Evolutionary conservation across 768 basidiomycete genomes (phyloP).

Genomic region (Boletus edulis): DNA sequence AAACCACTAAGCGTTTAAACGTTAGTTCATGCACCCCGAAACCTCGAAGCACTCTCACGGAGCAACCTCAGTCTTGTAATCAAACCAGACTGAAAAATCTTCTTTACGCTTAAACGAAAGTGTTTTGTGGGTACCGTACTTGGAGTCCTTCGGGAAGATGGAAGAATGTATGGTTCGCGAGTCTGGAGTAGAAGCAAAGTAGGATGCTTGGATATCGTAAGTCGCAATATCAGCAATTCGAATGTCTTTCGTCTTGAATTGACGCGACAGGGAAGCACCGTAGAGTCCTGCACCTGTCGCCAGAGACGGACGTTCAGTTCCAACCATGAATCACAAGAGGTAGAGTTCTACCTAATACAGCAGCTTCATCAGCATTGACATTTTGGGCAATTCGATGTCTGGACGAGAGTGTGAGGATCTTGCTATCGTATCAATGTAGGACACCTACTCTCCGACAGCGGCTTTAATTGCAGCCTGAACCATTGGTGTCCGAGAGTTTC

Average conservation of each 20-base stretch:
- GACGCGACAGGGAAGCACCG: constrained; percentile 82
- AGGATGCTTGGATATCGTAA: constrained; percentile 79
- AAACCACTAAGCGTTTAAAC: constrained; percentile 48
- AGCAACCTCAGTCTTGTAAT: constrained; percentile 65
- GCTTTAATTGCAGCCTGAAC: constrained; percentile 78
- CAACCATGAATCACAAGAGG: not conserved
- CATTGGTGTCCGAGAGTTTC: constrained; percentile 87
- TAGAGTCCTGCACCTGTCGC: constrained; percentile 75
- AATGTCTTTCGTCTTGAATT: constrained; percentile 95
- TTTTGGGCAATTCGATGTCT: constrained; percentile 88
- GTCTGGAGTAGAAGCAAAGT: constrained; percentile 57
- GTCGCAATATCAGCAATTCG: constrained; percentile 71
- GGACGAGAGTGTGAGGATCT: not conserved
- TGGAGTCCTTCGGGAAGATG: constrained; percentile 77
- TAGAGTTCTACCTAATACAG: constrained; percentile 64
- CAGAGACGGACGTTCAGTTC: constrained; percentile 1
- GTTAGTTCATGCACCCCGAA: constrained; percentile 1
- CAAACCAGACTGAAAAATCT: constrained; percentile 76
- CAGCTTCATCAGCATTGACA: constrained; percentile 96
- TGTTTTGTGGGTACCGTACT: constrained; percentile 79
- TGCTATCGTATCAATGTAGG: not conserved
- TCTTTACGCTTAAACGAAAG: constrained; percentile 82
- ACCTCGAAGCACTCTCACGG: constrained; percentile 43
- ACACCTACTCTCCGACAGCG: constrained; percentile 72
- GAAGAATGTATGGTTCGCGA: constrained; percentile 68